Evolutionary conservation across 352 stramenopile genomes (phyloP), one percentile per base, ranked within the genome.

Genomic region (Pythium vanterpoolii): DNA sequence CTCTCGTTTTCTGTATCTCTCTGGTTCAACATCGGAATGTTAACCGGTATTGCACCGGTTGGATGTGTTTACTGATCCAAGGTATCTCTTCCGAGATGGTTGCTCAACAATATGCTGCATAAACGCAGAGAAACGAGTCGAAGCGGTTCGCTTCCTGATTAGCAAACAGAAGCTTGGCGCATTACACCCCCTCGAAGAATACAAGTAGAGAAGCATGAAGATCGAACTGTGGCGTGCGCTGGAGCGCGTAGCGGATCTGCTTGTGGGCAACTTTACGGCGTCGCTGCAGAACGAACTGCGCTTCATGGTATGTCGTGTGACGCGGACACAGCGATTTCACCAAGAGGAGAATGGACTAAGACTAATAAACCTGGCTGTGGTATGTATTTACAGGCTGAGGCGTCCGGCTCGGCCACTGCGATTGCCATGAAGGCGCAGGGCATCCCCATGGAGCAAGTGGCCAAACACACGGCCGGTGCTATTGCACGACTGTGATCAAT

Each of bases 201-300:
- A 18, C 26, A 36, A 34, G 24, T 13, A 19, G 43, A 50, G 44
- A 16, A 47, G 1, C 26, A 92, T 92, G 79, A 90, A 90, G 75
- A 57, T 73, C 2, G 78, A 79, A 66, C 39, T 90, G 64, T 63
- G 78, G 60, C 74, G 73, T 28, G 78, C 62, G 46, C 54, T 92
- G 13, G 76, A 89, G 64, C 68, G 71, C 53, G 72, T 94, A 34
- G 83, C 81, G 33, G 71, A 89, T 55, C 71, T 94, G 51, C 55
- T 94, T 42, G 84, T 94, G 21, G 79, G 76, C 42, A 91, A 90
- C 75, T 94, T 94, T 58, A 80, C 75, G 0, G 80, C 78, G 28
- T 90, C 84, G 11, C 87, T 94, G 63, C 79, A 94, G 68, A 94
- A 94, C 54, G 84, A 94, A 51, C 68, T 94, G 45, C 84, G 84